These are phyloP conservation scores for Rehmannia glutinosa DNA, from an alignment of 257 asterid genomes.

Conservation along the genomic window DNA sequence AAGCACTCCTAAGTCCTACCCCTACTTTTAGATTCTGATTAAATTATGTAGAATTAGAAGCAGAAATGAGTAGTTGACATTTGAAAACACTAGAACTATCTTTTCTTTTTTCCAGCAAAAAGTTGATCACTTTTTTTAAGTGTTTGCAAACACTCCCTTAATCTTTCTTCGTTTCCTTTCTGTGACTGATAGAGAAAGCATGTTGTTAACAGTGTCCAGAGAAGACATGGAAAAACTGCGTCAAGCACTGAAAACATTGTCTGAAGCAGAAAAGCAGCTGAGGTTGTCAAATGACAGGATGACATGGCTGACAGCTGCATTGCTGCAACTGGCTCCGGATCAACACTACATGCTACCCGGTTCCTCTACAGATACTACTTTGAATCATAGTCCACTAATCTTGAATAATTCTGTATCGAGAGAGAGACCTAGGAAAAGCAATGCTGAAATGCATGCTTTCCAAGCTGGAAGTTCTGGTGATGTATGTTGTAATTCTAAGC, in stretches of 20 bases:
- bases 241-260: slow-evolving; percentile 83
- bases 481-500: no score
- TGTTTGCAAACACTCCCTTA: no score
- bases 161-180: no score
- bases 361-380: slow-evolving; percentile 71
- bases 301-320: slow-evolving; percentile 97
- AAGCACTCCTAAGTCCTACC: no score
- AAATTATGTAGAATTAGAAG: no score
- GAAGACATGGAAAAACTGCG: slow-evolving; percentile 92
- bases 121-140: no score
- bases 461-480: slow-evolving; percentile 44
- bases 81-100: no score
- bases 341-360: slow-evolving; percentile 65
- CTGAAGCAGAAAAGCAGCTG: slow-evolving; percentile 98
- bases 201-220: slow-evolving; percentile 55
- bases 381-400: slow-evolving; percentile 58
- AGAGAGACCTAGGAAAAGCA: slow-evolving; percentile 58
- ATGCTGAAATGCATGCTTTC: slow-evolving; percentile 34
- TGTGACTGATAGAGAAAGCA: no score
- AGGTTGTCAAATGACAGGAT: slow-evolving; percentile 79
- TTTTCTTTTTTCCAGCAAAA: neutral
- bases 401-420: slow-evolving; percentile 30
- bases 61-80: no score
- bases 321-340: slow-evolving; percentile 95
- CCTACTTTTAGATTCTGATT: no score